Percentiles rank a stretch among this genome's conserved stretches.
Evolutionary conservation across 148 eudicot genomes (phyloP).

Genomic region (Talinum fruticosum): DNA sequence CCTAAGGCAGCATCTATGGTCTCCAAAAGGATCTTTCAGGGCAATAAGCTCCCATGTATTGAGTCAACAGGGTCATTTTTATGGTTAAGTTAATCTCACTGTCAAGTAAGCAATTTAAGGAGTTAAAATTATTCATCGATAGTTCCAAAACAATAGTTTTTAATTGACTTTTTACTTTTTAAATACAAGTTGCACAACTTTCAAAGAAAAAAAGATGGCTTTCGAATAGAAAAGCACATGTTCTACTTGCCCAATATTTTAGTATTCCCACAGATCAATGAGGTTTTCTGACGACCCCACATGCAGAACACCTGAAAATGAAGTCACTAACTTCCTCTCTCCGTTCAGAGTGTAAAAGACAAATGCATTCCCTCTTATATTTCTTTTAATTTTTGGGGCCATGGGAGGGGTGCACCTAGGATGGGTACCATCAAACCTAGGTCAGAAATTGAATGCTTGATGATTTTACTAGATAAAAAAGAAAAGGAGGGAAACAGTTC

Average conservation of each 20-base stretch:
- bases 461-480: background rate
- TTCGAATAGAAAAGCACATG: background rate
- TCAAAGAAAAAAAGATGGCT: background rate
- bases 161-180: no score
- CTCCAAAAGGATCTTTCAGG: background rate
- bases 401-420: background rate
- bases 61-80: background rate
- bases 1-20: background rate
- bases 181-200: background rate
- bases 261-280: background rate
- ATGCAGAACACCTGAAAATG: background rate
- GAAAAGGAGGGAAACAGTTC: no score
- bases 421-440: background rate
- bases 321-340: background rate
- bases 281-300: background rate
- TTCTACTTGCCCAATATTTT: background rate
- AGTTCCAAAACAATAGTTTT: background rate
- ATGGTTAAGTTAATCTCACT: background rate
- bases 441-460: background rate
- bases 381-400: background rate
- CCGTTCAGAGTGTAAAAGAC: no score
- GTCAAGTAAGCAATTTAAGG: background rate
- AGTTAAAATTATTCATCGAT: background rate
- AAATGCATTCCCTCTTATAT: background rate
- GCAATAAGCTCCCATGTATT: background rate